Evolutionary conservation across 331 rosid species (phyloP).

Genomic region (Ulmus americana): DNA sequence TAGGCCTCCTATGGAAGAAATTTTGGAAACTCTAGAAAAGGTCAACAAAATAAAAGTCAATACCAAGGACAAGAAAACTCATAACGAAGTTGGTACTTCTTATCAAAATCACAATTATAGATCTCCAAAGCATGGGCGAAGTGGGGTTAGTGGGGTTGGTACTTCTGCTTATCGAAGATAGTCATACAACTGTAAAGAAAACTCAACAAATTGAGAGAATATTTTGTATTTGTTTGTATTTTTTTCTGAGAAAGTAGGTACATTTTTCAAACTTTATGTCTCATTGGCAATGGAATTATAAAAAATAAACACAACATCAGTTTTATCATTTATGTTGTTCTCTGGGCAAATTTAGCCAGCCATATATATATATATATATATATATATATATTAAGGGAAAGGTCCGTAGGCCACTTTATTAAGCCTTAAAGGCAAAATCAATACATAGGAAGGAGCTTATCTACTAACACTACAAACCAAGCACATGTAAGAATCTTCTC

Average conservation of each 20-base stretch:
- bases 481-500: too few species aligned
- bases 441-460: too few species aligned
- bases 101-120: not conserved
- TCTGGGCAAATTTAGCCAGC: too few species aligned
- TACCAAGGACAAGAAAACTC: constrained; percentile 1
- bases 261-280: not conserved
- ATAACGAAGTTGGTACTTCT: not conserved
- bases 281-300: too few species aligned
- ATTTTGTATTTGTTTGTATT: not conserved
- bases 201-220: not conserved
- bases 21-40: constrained; percentile 35
- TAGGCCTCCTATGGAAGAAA: constrained; percentile 65
- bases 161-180: constrained; percentile 4
- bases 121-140: constrained; percentile 4
- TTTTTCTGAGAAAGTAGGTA: not conserved
- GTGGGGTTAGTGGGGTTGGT: not conserved
- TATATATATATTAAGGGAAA: too few species aligned
- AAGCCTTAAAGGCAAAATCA: too few species aligned
- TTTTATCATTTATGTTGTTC: too few species aligned
- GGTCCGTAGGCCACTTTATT: too few species aligned
- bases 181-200: too few species aligned
- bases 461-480: too few species aligned
- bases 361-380: too few species aligned
- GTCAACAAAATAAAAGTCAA: constrained; percentile 14
- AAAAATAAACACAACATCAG: too few species aligned